Percentiles rank a stretch among this genome's conserved stretches.
phyloP scores from a whole-genome alignment of 371 early-diverging fungal genomes.

The Cladochytrium tenue region DNA sequence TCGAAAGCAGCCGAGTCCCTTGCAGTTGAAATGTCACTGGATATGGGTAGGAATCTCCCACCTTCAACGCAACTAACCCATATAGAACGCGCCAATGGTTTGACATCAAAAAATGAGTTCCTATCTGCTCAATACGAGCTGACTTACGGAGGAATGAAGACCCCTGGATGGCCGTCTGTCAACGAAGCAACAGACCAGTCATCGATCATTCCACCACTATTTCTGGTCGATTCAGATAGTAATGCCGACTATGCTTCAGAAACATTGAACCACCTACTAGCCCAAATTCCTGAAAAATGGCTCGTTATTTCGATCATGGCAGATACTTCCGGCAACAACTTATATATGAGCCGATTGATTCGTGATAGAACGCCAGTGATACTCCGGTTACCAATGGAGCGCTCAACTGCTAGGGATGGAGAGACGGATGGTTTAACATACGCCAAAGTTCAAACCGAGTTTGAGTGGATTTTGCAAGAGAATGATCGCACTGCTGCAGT shows the following conservation, averaged over 20 bases:
- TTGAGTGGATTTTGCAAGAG: slow-evolving; percentile 57
- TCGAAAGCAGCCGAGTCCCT: too few relatives aligned
- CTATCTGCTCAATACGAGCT: not conserved
- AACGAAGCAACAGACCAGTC: not conserved
- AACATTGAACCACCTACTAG: slow-evolving; percentile 49
- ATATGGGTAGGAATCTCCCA: too few relatives aligned
- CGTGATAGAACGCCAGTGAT: slow-evolving; percentile 55
- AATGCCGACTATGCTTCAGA: slow-evolving; percentile 37
- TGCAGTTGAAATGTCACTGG: too few relatives aligned
- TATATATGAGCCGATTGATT: slow-evolving; percentile 68
- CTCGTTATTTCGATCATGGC: slow-evolving; percentile 73
- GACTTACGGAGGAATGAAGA: not conserved
- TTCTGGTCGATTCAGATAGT: not conserved
- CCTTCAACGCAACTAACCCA: too few relatives aligned
- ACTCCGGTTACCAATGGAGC: slow-evolving; percentile 71
- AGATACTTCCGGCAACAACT: slow-evolving; percentile 60
- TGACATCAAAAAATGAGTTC: slow-evolving; percentile 29
- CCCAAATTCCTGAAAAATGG: slow-evolving; percentile 66
- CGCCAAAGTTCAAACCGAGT: slow-evolving; percentile 41
- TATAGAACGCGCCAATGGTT: slow-evolving; percentile 30
- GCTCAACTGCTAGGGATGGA: slow-evolving; percentile 53
- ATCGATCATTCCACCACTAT: not conserved
- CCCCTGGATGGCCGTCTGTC: not conserved
- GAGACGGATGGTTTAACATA: slow-evolving; percentile 42
- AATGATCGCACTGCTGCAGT: slow-evolving; percentile 53